phyloP scores from a whole-genome alignment of 225 moss, liverwort and hornwort species.

The Straminergon stramineum region DNA sequence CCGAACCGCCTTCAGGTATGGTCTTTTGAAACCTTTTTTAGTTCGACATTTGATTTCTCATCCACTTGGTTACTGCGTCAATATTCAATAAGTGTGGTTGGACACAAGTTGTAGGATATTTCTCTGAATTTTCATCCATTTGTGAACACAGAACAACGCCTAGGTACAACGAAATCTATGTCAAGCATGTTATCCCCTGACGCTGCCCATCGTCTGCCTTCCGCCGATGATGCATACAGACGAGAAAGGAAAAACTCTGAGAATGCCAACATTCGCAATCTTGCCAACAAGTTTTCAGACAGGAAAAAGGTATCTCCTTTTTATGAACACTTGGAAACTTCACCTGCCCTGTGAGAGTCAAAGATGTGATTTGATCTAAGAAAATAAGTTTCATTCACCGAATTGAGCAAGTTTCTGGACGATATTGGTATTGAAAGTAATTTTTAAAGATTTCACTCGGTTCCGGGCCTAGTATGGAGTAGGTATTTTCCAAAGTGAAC shows the following conservation, averaged over 20 bases:
- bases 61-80: neutral
- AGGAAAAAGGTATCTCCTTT: slow-evolving; percentile 28
- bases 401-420: neutral
- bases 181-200: slow-evolving; percentile 14
- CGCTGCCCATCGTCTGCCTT: slow-evolving; percentile 9
- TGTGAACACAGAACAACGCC: slow-evolving; percentile 11
- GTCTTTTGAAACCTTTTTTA: neutral
- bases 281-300: slow-evolving; percentile 13
- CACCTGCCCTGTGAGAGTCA: neutral
- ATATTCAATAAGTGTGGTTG: neutral
- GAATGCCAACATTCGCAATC: slow-evolving; percentile 35
- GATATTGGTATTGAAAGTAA: neutral
- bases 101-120: neutral
- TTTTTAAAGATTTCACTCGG: neutral
- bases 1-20: slow-evolving; percentile 1
- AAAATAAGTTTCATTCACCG: neutral
- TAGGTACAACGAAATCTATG: slow-evolving; percentile 24
- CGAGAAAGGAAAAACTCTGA: slow-evolving; percentile 30
- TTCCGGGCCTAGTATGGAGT: neutral
- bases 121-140: neutral
- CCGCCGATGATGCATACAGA: neutral
- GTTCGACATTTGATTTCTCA: neutral
- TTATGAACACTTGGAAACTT: neutral
- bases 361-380: neutral
- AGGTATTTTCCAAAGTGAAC: neutral